phyloP scores from a whole-genome alignment of 495 filamentous ascomycete genomes.

The Aspergillus campestris region DNA sequence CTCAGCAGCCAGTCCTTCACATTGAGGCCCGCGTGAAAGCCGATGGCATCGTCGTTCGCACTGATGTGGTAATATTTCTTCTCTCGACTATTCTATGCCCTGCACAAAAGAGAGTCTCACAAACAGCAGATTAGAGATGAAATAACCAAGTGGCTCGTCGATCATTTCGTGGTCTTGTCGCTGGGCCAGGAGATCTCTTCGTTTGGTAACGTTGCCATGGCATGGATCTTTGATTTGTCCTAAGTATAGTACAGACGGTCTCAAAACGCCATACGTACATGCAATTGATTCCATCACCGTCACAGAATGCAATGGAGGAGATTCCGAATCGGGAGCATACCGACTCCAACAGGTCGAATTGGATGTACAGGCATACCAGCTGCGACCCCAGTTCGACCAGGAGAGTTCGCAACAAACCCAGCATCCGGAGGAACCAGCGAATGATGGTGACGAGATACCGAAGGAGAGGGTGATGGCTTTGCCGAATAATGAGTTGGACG shows the following conservation, averaged over 20 bases:
- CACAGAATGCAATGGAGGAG: conserved; percentile 11
- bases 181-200: conserved; percentile 12
- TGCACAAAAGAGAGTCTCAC: neutral
- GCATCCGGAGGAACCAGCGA: conserved; percentile 3
- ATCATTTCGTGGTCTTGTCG: conserved; percentile 11
- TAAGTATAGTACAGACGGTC: conserved; percentile 5
- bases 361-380: conserved; percentile 16
- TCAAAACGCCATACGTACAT: conserved; percentile 9
- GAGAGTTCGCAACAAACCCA: conserved; percentile 7
- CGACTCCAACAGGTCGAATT: conserved; percentile 13
- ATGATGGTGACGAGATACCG: conserved; percentile 4
- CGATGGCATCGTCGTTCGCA: conserved; percentile 12
- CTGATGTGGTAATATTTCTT: conserved; percentile 17
- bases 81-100: neutral
- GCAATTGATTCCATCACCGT: conserved; percentile 12
- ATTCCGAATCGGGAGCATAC: conserved; percentile 9
- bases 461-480: conserved; percentile 25
- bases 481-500: conserved; percentile 34
- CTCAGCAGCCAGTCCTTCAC: conserved; percentile 13
- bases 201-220: conserved; percentile 7
- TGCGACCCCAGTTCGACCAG: conserved; percentile 5
- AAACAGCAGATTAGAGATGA: conserved; percentile 12
- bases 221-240: neutral
- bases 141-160: conserved; percentile 15
- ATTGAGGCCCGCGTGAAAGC: conserved; percentile 15